phyloP scores from a whole-genome alignment of 2,329 filamentous ascomycete genomes.

The Apiospora koreana region DNA sequence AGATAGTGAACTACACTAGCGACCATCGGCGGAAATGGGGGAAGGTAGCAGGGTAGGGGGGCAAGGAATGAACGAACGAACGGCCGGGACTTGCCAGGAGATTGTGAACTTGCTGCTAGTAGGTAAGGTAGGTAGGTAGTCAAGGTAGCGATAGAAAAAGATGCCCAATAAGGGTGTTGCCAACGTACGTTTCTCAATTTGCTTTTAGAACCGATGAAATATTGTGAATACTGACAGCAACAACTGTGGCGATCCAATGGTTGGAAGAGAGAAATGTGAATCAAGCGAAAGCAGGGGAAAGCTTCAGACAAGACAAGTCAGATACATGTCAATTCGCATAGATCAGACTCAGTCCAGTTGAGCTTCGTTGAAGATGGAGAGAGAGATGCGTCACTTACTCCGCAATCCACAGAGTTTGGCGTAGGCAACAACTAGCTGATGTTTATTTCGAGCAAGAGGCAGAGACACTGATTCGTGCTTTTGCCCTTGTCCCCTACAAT shows the following conservation, averaged over 20 bases:
- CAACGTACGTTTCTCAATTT: neutral
- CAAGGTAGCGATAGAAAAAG: no score
- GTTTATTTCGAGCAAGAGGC: conserved; percentile 10
- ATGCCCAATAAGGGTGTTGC: conserved; percentile 6
- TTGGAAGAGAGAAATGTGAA: neutral
- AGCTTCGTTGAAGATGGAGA: neutral
- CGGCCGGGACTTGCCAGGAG: neutral
- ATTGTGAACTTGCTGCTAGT: conserved; percentile 4
- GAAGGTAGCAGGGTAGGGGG: neutral
- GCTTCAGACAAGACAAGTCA: conserved; percentile 11
- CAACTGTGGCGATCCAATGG: neutral
- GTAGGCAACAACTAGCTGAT: conserved; percentile 9
- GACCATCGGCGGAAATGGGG: conserved; percentile 10
- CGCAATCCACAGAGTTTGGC: conserved; percentile 16
- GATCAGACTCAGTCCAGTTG: neutral
- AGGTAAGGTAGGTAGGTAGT: no score
- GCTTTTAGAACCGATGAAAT: neutral
- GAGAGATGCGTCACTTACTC: conserved; percentile 21
- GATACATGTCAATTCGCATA: conserved; percentile 2
- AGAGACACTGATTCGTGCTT: conserved; percentile 4
- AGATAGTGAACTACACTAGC: conserved; percentile 3
- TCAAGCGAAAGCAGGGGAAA: conserved; percentile 2
- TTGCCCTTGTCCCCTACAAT: neutral
- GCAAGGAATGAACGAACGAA: conserved; percentile 12
- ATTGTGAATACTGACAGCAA: neutral